These are phyloP conservation scores for Starmerella cellae DNA, from an alignment of 805 yeast species.

Conservation along the genomic window DNA sequence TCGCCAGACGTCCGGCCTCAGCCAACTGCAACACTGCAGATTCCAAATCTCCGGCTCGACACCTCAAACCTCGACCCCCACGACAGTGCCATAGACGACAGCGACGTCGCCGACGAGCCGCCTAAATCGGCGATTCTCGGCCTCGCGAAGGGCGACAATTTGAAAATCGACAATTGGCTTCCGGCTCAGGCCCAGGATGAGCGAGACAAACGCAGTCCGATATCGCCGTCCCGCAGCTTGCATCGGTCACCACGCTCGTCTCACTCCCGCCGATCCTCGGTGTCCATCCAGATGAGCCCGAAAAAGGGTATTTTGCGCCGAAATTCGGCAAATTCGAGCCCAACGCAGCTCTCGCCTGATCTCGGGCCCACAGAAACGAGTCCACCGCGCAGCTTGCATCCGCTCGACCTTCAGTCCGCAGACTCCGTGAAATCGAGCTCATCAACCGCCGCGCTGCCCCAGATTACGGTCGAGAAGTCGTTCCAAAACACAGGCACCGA, in stretches of 20 bases:
- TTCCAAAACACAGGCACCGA: slow-evolving; percentile 2
- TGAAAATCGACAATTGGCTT: slow-evolving; percentile 12
- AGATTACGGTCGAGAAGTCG: slow-evolving; percentile 8
- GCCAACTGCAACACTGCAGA: not conserved
- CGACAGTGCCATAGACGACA: not conserved
- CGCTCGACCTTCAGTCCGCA: not conserved
- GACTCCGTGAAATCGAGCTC: not conserved
- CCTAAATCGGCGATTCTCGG: slow-evolving; percentile 18
- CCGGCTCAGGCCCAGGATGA: not conserved
- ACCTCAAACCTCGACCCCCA: slow-evolving; percentile 10
- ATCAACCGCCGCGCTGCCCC: not conserved
- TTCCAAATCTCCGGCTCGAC: slow-evolving; percentile 12
- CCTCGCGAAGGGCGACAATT: slow-evolving; percentile 5
- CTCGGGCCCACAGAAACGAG: not conserved
- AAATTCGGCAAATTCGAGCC: not conserved
- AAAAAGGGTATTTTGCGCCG: not conserved
- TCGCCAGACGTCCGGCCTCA: not conserved
- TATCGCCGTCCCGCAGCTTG: not conserved
- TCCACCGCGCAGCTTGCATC: not conserved
- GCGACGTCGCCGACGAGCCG: not conserved
- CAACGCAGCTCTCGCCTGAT: not conserved
- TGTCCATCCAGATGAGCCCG: not conserved
- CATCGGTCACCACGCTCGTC: not conserved
- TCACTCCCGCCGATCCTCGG: not conserved
- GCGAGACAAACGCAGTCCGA: not conserved